These are phyloP conservation scores for Bromus sterilis DNA, from an alignment of 176 grass and related monocot species.

Conservation along the genomic window DNA sequence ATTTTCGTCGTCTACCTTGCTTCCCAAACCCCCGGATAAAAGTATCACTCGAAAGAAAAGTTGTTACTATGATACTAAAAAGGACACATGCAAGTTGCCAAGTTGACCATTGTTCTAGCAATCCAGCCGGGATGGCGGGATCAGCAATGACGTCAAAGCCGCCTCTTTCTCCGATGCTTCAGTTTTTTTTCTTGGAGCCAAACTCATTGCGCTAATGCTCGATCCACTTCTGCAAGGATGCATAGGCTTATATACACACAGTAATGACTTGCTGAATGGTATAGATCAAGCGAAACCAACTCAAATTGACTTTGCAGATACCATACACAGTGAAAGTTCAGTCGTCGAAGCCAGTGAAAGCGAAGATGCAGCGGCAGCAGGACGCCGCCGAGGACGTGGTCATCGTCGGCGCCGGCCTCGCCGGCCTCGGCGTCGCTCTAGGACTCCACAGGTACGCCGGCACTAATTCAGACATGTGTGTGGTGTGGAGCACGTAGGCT, in stretches of 20 bases:
- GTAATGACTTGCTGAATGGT: not conserved
- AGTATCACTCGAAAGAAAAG: not conserved
- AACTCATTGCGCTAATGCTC: too few relatives aligned
- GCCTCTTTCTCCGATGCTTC: not conserved
- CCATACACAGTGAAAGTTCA: not conserved
- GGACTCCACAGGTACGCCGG: constrained; percentile 37
- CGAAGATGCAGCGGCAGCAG: not conserved
- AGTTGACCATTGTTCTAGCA: not conserved
- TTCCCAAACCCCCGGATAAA: not conserved
- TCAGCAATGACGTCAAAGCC: not conserved
- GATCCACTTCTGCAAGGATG: too few relatives aligned
- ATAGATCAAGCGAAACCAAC: not conserved
- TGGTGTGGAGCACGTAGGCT: not conserved
- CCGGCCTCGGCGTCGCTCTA: constrained; percentile 34
- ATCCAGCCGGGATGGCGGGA: too few relatives aligned
- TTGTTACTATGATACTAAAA: not conserved
- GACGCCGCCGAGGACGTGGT: constrained; percentile 41
- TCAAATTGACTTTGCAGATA: not conserved
- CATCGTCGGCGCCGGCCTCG: constrained; percentile 42
- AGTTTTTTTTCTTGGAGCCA: not conserved
- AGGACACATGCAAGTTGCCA: not conserved
- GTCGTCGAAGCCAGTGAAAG: not conserved
- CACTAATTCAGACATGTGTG: not conserved
- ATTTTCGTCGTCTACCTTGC: not conserved
- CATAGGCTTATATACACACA: not conserved